A percentile compares a stretch with the other conserved stretches of the same genome.
Evolutionary conservation across 805 yeast genomes (phyloP).

Genomic region (Wickerhamiella australiensis): DNA sequence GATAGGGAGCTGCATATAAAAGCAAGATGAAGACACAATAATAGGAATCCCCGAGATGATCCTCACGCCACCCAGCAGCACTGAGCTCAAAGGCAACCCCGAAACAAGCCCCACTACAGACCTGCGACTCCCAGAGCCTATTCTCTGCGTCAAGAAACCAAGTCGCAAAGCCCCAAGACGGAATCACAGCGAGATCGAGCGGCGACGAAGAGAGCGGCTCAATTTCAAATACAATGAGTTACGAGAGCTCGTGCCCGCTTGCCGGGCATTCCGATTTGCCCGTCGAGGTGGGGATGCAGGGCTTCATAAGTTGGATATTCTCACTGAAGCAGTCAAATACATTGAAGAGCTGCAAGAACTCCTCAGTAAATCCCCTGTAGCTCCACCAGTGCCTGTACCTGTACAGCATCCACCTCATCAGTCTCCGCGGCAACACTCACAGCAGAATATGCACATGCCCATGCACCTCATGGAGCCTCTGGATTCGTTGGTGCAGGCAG

Average conservation of each 20-base stretch:
- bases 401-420: background rate
- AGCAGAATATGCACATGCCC: background rate
- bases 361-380: background rate
- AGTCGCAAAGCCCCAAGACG: constrained; percentile 8
- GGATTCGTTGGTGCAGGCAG: constrained; percentile 1
- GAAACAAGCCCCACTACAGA: background rate
- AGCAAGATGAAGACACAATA: background rate
- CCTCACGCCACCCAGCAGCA: constrained; percentile 7
- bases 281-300: constrained; percentile 37
- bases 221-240: constrained; percentile 75
- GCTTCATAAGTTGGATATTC: constrained; percentile 68
- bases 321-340: constrained; percentile 75
- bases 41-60: background rate
- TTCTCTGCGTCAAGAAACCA: background rate
- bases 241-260: constrained; percentile 66
- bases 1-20: background rate
- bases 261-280: constrained; percentile 38
- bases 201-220: constrained; percentile 63
- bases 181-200: constrained; percentile 63
- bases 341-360: constrained; percentile 48
- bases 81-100: constrained; percentile 5
- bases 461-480: background rate
- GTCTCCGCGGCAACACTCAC: background rate
- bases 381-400: background rate
- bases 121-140: constrained; percentile 1